Evolutionary conservation across 306 rosid genomes (phyloP).

Genomic region (Adenanthera pavonina): DNA sequence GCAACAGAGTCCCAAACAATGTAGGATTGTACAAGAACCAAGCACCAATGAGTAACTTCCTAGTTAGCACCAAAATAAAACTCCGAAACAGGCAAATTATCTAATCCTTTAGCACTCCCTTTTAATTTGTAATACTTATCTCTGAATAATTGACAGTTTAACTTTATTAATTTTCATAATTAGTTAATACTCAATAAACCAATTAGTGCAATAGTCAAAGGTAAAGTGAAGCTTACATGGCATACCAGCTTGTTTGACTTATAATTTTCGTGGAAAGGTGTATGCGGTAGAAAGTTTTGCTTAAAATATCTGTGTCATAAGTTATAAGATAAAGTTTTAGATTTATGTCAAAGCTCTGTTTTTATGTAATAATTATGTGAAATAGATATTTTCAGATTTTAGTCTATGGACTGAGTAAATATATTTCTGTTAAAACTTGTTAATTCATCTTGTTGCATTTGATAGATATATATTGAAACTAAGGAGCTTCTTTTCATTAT

Average conservation of each 20-base stretch:
- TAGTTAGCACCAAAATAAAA: too few relatives aligned
- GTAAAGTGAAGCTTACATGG: background rate
- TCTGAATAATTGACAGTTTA: too few relatives aligned
- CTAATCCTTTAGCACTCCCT: too few relatives aligned
- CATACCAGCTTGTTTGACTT: background rate
- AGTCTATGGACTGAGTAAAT: background rate
- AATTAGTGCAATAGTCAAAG: background rate
- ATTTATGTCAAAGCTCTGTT: background rate
- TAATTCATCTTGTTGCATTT: background rate
- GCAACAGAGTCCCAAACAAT: too few relatives aligned
- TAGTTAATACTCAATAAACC: background rate
- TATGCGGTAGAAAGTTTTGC: background rate
- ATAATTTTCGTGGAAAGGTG: background rate
- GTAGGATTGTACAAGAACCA: too few relatives aligned
- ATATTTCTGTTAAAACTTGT: background rate
- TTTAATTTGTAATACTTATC: too few relatives aligned
- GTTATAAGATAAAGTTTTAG: background rate
- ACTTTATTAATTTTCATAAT: background rate
- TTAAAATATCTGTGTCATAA: too few relatives aligned
- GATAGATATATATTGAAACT: background rate
- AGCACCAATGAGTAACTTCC: too few relatives aligned
- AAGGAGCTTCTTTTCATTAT: background rate
- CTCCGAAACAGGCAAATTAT: too few relatives aligned
- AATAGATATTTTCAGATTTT: background rate
- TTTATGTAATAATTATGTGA: background rate